phyloP scores from a whole-genome alignment of 2,329 filamentous ascomycete genomes.

The Nemania sp. region DNA sequence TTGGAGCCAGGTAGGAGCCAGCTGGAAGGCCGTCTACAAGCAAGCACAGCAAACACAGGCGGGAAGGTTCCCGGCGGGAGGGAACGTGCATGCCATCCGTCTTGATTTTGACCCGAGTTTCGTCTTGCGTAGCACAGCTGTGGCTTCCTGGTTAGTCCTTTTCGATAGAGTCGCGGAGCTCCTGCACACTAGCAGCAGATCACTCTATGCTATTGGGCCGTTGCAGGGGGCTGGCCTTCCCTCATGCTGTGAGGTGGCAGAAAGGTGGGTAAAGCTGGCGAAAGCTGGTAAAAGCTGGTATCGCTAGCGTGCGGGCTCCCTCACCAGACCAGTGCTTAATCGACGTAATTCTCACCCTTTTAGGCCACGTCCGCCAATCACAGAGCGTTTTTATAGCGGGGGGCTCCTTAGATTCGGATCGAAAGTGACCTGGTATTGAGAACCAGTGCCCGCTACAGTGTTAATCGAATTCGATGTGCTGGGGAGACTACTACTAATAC shows the following conservation, averaged over 20 bases:
- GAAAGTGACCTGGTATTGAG: too few species aligned
- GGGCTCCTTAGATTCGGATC: too few species aligned
- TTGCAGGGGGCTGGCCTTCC: slow-evolving; percentile 3
- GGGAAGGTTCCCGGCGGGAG: neutral
- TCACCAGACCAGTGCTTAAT: slow-evolving; percentile 10
- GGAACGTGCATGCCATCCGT: slow-evolving; percentile 6
- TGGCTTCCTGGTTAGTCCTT: too few species aligned
- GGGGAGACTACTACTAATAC: too few species aligned
- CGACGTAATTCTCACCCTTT: slow-evolving; percentile 18
- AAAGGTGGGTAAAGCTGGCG: neutral
- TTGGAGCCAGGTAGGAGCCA: too few species aligned
- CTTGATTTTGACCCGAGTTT: slow-evolving; percentile 19
- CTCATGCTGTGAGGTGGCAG: neutral
- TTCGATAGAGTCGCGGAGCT: slow-evolving; percentile 13
- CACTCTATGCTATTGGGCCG: slow-evolving; percentile 8
- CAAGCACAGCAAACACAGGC: neutral
- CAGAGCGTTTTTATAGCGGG: neutral
- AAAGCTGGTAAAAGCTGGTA: too few species aligned
- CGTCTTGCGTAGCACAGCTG: slow-evolving; percentile 11
- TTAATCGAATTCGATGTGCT: too few species aligned
- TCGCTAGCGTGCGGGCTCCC: slow-evolving; percentile 7
- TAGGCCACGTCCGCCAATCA: slow-evolving; percentile 16
- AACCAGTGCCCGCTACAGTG: slow-evolving; percentile 11
- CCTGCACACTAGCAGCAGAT: too few species aligned
- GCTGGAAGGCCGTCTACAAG: neutral